These are phyloP conservation scores for Sanghuangporus baumii DNA, from an alignment of 1,284 basidiomycete species.

Conservation along the genomic window DNA sequence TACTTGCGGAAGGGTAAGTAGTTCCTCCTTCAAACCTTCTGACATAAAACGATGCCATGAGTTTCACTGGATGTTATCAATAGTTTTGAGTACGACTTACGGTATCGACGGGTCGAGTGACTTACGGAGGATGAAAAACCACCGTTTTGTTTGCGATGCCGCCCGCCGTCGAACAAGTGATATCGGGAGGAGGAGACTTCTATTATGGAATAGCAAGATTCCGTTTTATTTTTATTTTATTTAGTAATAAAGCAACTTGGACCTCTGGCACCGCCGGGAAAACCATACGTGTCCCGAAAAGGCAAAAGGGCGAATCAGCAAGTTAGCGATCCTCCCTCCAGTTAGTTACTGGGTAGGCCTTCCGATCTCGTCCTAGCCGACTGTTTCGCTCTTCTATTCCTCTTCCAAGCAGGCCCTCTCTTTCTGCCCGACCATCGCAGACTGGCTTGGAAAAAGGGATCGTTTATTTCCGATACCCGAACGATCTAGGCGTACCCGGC, in stretches of 20 bases:
- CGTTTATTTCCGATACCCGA: neutral
- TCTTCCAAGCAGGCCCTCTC: neutral
- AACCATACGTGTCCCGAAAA: neutral
- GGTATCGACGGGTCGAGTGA: neutral
- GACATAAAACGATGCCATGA: neutral
- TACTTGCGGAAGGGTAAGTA: neutral
- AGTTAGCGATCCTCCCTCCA: neutral
- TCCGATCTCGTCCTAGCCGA: neutral
- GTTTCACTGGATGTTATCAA: neutral
- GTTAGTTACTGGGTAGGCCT: neutral
- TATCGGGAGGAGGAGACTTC: neutral
- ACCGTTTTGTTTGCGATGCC: neutral
- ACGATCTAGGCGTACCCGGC: conserved; percentile 5
- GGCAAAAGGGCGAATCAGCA: neutral
- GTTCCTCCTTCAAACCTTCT: neutral
- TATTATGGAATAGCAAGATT: neutral
- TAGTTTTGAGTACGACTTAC: neutral
- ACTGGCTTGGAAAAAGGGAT: conserved; percentile 4
- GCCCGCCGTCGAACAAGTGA: neutral
- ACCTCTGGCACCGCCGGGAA: neutral
- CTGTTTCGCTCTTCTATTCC: conserved; percentile 1
- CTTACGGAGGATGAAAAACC: neutral
- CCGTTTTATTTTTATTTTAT: neutral
- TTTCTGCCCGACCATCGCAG: conserved; percentile 1
- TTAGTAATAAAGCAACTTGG: neutral